Evolutionary conservation across 139 green algal genomes (phyloP).

Genomic region (Chlorella vulgaris): DNA sequence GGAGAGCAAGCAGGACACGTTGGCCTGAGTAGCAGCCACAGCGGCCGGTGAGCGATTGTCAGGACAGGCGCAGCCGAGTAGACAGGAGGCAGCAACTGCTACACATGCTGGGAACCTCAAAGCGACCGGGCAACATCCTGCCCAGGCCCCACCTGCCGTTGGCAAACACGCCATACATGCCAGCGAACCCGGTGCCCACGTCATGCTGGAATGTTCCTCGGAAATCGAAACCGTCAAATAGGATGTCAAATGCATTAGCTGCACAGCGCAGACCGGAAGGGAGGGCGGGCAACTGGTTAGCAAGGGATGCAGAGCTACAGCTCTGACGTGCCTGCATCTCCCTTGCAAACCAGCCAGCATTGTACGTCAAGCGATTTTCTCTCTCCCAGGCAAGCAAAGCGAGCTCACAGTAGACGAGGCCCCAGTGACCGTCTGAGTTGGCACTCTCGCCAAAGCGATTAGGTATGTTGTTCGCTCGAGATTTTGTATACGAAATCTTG

Average conservation of each 20-base stretch:
- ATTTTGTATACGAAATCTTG: conserved; percentile 16
- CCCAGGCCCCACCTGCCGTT: background rate
- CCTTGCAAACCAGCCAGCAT: too few relatives aligned
- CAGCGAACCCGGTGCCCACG: background rate
- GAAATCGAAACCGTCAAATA: background rate
- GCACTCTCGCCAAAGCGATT: background rate
- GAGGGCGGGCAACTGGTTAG: background rate
- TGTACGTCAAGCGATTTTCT: too few relatives aligned
- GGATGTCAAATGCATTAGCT: background rate
- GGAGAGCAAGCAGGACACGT: too few relatives aligned
- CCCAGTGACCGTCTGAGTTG: conserved; percentile 16
- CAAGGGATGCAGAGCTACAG: too few relatives aligned
- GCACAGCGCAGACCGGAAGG: background rate
- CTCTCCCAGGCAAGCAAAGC: too few relatives aligned
- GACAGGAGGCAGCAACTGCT: too few relatives aligned
- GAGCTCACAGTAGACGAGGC: background rate
- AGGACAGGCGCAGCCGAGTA: too few relatives aligned
- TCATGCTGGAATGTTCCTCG: background rate
- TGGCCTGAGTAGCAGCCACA: too few relatives aligned
- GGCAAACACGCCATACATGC: background rate
- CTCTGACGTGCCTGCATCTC: too few relatives aligned
- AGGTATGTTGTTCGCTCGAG: background rate
- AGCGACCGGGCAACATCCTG: too few relatives aligned
- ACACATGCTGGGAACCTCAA: too few relatives aligned
- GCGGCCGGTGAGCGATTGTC: too few relatives aligned